These are phyloP conservation scores for Syzygium malaccense DNA, from an alignment of 441 rosid species.

Conservation along the genomic window DNA sequence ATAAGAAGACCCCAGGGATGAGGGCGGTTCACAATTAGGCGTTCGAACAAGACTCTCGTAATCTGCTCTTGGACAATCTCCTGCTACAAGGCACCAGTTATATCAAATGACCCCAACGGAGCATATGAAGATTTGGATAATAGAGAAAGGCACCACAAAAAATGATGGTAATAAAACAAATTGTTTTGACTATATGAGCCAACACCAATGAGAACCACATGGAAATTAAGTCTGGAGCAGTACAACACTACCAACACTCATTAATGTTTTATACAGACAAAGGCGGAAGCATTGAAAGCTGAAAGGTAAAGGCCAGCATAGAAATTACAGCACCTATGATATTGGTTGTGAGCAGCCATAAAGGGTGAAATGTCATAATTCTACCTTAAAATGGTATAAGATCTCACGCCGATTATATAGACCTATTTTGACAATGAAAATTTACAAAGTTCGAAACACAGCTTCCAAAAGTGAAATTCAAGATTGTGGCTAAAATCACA, in stretches of 20 bases:
- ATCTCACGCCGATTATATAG: background rate
- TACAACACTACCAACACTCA: background rate
- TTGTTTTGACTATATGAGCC: background rate
- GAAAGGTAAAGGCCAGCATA: background rate
- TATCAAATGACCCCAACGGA: background rate
- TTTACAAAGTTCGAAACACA: background rate
- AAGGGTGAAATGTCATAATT: background rate
- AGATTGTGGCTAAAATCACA: background rate
- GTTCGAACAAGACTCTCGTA: conserved; percentile 90
- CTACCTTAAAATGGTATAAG: background rate
- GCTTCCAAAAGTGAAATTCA: background rate
- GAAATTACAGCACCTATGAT: background rate
- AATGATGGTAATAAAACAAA: background rate
- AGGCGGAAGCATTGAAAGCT: background rate
- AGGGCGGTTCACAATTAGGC: conserved; percentile 88
- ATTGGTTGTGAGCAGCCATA: background rate
- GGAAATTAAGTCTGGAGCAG: background rate
- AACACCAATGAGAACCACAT: background rate
- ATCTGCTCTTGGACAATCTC: conserved; percentile 99
- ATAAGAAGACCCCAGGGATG: conserved; percentile 99
- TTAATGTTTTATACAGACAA: background rate
- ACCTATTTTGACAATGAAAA: background rate
- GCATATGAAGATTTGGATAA: background rate
- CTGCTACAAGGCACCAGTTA: conserved; percentile 18
- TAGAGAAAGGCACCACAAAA: background rate